Base-by-base conservation (phyloP, 2,329 filamentous ascomycete genomes). In the Cladosporium austrohemisphaericum region DNA sequence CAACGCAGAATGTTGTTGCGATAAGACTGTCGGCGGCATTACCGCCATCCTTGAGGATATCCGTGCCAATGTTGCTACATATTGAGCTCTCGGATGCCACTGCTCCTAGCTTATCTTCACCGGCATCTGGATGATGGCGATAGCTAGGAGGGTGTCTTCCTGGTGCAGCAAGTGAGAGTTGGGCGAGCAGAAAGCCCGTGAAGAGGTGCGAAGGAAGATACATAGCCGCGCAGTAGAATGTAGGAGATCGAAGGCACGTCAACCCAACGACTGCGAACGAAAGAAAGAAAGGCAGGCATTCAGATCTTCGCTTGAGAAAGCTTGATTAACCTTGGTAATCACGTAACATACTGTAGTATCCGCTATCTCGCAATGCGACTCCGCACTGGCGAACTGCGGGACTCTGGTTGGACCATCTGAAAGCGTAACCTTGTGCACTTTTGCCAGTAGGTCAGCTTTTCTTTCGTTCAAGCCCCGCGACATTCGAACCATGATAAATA, bases 11-110 rank as follows among this genome's bases (percentile, higher is more conserved):
- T 4, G 69, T 65, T 2, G 73, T 75, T 4, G 71, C 73, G 6
- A 75, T 71, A 60, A 74, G 58, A 4, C 70, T 70, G 64, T 77
- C 74, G 6, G 73, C 74, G 14, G 74, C 74, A 66, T 72, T 76
- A 8, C 73, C 86, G 14, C 73, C 73, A 31, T 61, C 43, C 49
- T 71, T 67, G 32, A 76, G 57, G n/a, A 74, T 52, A 13, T 71
- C 65, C n/a, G 63, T 70, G 11, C 74, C 74, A 38, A 77, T 71
- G n/a, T 66, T 59, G 53, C 66, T 71, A 60, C 73, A 76, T 40
- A 72, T 65, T 1, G 66, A 61, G 50, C 60, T 68, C 57, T 75
- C 71, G 1, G 69, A 73, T 4, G 74, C 72, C 14, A 76, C 71
- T 33, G 71, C 74, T 22, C 74, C 74, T 32, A 70, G 58, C 47